phyloP scores from a whole-genome alignment of 768 basidiomycete species.

The Tulasnella calospora region DNA sequence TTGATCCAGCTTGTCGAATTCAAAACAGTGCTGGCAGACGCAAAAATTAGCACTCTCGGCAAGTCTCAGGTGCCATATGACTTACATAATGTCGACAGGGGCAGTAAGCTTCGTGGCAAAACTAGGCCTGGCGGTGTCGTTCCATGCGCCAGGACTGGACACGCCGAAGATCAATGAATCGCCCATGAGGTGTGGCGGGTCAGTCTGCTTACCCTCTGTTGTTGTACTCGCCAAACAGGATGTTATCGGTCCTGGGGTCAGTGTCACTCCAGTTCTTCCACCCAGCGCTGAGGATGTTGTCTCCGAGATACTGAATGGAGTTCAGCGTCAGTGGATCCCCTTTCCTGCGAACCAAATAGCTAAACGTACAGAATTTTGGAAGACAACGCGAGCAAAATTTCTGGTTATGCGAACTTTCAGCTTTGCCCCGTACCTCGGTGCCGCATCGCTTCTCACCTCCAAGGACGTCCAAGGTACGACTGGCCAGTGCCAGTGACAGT shows the following conservation, averaged over 20 bases:
- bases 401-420: background rate
- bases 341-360: conserved; percentile 28
- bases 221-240: conserved; percentile 21
- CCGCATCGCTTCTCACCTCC: background rate
- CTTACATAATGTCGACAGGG: background rate
- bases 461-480: conserved; percentile 17
- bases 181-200: no score
- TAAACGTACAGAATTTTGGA: conserved; percentile 32
- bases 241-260: conserved; percentile 14
- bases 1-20: conserved; percentile 21
- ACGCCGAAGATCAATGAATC: background rate
- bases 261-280: conserved; percentile 26
- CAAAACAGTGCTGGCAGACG: background rate
- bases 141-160: background rate
- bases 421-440: background rate
- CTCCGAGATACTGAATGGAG: conserved; percentile 25
- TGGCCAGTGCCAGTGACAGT: background rate
- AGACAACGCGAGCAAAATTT: conserved; percentile 32
- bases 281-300: conserved; percentile 16
- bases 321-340: conserved; percentile 8
- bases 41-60: background rate
- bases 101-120: background rate
- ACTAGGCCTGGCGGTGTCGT: background rate
- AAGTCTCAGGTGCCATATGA: background rate
- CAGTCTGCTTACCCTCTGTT: conserved; percentile 11